Evolutionary conservation across 352 stramenopile genomes (phyloP).

Genomic region (Phytophthora syringae): DNA sequence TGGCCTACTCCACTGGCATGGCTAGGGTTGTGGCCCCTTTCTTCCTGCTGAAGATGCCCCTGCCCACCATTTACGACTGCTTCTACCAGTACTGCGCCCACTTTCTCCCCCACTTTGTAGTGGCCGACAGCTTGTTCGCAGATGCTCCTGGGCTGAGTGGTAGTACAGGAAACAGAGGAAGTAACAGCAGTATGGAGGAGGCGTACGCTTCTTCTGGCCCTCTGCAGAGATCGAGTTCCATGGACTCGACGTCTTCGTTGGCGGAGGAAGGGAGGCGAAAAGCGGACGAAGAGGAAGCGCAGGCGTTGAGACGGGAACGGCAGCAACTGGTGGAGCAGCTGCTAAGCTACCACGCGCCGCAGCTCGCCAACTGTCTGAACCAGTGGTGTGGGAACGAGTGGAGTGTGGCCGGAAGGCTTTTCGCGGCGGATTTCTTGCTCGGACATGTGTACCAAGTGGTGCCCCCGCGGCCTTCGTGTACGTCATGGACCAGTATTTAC

Average conservation of each 20-base stretch:
- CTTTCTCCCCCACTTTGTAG: constrained; percentile 79
- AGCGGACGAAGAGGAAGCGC: constrained; percentile 42
- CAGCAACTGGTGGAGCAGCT: constrained; percentile 78
- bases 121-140: constrained; percentile 43
- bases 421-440: constrained; percentile 65
- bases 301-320: constrained; percentile 46
- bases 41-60: constrained; percentile 71
- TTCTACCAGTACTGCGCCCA: constrained; percentile 86
- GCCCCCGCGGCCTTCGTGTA: constrained; percentile 65
- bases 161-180: constrained; percentile 24
- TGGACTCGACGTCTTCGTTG: constrained; percentile 46
- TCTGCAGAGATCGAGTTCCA: constrained; percentile 38
- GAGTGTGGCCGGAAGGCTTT: constrained; percentile 61
- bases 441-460: constrained; percentile 76
- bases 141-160: constrained; percentile 13
- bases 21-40: constrained; percentile 77
- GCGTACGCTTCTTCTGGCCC: constrained; percentile 6
- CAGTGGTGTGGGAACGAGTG: constrained; percentile 80
- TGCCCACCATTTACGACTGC: constrained; percentile 86
- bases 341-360: constrained; percentile 77
- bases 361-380: constrained; percentile 66
- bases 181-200: constrained; percentile 43
- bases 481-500: constrained; percentile 82
- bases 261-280: constrained; percentile 35
- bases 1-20: constrained; percentile 78